Evolutionary conservation across 2,329 filamentous ascomycete genomes (phyloP), one percentile per base, ranked within the genome.

Genomic region (Tricladium varicosporioides): DNA sequence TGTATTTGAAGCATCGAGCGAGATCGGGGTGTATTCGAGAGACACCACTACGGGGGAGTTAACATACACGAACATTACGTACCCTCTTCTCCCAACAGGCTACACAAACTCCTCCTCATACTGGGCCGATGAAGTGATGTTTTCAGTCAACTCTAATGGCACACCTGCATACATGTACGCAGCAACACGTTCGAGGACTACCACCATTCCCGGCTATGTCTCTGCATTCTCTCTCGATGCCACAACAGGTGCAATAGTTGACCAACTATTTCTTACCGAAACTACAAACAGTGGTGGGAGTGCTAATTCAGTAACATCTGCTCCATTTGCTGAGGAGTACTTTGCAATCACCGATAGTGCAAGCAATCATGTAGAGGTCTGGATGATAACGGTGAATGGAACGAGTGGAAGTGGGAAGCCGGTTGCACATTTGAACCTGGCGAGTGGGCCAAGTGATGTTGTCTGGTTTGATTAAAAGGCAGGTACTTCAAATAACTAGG

Each of bases 291-390:
- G 70, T 52, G 73, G 71, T 18, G 70, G 73, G 10, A 67, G 63
- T 10, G 70, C 72, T 10, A 74, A 75, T 51, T 68, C 69, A 0
- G 67, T 74, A 5, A 57, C 68, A 1, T 66, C 72, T 2, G 67
- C 68, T 19, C 60, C 57, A 5, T 73, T 72, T 47, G 66, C 66
- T 42, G 71, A 74, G 33, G 59, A 65, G 5, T 65, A 70, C 48
- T 69, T 70, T 8, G 70, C 67, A 0, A 59, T 74, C 36, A 71
- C 72, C 4, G 71, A 74, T 44, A 71, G 69, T 53, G 69, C 63
- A n/a, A 65, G 63, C 2, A 69, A 71, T 16, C 72, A 71, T 48
- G 54, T 74, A 5, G 66, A 74, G 61, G 61, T 74, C 8, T 74
- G 71, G 72, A 64, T 71, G 59, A 61, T 70, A 31, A 56, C 58